phyloP scores from a whole-genome alignment of 2,329 filamentous ascomycete genomes.

The Exophiala aquamarina region DNA sequence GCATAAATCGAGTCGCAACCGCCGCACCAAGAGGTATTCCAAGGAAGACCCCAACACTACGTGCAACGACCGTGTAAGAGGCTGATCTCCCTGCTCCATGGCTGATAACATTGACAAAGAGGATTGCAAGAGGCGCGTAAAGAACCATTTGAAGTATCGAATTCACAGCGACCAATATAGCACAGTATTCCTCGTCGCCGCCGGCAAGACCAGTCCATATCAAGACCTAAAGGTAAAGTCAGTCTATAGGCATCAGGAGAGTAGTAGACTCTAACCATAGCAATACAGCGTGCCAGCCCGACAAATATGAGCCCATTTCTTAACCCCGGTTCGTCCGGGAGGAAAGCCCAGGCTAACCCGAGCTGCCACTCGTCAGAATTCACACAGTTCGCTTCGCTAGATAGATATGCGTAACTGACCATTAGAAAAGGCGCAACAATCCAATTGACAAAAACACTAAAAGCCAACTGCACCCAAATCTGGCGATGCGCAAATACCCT shows the following conservation, averaged over 20 bases:
- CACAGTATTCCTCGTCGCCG: constrained; percentile 79
- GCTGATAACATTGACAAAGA: constrained; percentile 71
- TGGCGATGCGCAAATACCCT: constrained; percentile 59
- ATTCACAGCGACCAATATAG: constrained; percentile 73
- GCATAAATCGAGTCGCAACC: constrained; percentile 66
- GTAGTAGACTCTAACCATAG: constrained; percentile 62
- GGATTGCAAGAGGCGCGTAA: constrained; percentile 66
- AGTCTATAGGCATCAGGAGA: constrained; percentile 6
- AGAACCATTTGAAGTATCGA: constrained; percentile 74
- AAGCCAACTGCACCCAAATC: constrained; percentile 76
- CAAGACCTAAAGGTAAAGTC: constrained; percentile 45
- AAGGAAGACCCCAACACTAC: constrained; percentile 79
- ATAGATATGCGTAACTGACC: constrained; percentile 48
- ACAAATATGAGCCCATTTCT: constrained; percentile 74
- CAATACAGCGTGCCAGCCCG: constrained; percentile 81
- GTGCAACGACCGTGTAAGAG: constrained; percentile 67
- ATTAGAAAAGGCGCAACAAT: constrained; percentile 79
- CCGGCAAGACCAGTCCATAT: constrained; percentile 78
- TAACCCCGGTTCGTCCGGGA: constrained; percentile 51
- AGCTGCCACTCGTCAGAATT: constrained; percentile 39
- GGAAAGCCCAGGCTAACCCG: constrained; percentile 51
- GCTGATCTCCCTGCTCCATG: constrained; percentile 39
- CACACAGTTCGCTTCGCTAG: neutral
- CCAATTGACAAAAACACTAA: constrained; percentile 80
- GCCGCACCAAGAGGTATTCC: constrained; percentile 81